Conservation (phyloP, 768 basidiomycete genomes). For the Boletus rex-veris region DNA sequence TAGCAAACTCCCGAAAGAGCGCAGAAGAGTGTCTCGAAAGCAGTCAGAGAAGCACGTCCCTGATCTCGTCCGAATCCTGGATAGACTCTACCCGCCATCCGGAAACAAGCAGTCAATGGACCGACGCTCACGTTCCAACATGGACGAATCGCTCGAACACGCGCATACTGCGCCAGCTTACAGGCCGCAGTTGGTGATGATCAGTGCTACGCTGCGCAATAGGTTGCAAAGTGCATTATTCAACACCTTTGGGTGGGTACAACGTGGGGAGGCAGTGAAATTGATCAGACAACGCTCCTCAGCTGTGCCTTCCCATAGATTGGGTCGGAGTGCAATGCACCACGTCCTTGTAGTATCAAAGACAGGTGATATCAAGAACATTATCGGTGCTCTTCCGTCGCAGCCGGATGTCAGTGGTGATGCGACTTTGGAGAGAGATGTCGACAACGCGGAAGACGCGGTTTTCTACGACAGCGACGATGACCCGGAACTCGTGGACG, state of each 20-base stretch:
- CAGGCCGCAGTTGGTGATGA: slow-evolving; percentile 60
- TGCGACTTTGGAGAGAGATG: not conserved
- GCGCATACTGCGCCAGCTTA: not conserved
- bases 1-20: slow-evolving; percentile 36
- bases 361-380: slow-evolving; percentile 50
- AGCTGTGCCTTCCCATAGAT: slow-evolving; percentile 24
- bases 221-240: slow-evolving; percentile 41
- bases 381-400: slow-evolving; percentile 41
- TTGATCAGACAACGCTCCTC: slow-evolving; percentile 26
- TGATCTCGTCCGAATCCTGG: slow-evolving; percentile 55
- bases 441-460: slow-evolving; percentile 7
- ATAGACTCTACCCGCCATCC: slow-evolving; percentile 48
- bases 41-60: slow-evolving; percentile 54
- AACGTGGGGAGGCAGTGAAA: slow-evolving; percentile 36
- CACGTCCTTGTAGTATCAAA: slow-evolving; percentile 61
- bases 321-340: slow-evolving; percentile 38
- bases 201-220: slow-evolving; percentile 66
- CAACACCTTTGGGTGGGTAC: slow-evolving; percentile 58
- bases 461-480: slow-evolving; percentile 27
- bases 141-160: slow-evolving; percentile 11
- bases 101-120: slow-evolving; percentile 7
- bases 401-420: not conserved
- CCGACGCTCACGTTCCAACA: not conserved
- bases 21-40: slow-evolving; percentile 35
- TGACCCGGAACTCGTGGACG: slow-evolving; percentile 14